Percentiles rank a stretch among this genome's conserved stretches.
Conservation (phyloP, 306 rosid species). For the Cercis canadensis region DNA sequence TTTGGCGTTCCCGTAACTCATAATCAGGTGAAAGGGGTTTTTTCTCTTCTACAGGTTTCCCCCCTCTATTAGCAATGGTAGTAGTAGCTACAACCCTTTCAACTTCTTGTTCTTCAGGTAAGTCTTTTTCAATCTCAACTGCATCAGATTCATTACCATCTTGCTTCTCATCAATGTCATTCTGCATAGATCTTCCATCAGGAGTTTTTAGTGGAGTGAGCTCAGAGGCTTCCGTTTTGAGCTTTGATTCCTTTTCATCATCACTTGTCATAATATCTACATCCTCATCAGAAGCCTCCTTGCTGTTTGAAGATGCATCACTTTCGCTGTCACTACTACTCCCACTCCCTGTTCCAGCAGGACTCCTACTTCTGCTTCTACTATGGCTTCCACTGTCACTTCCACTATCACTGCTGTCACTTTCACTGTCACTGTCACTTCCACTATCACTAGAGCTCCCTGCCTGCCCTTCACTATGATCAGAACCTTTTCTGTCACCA, state of each 20-base stretch:
- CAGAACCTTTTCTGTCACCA: slow-evolving; percentile 72
- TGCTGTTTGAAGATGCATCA: slow-evolving; percentile 87
- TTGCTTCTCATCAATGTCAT: slow-evolving; percentile 66
- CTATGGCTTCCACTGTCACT: slow-evolving; percentile 92
- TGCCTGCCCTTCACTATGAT: slow-evolving; percentile 66
- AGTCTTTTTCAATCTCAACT: slow-evolving; percentile 75
- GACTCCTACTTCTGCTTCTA: slow-evolving; percentile 82
- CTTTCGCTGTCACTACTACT: slow-evolving; percentile 96
- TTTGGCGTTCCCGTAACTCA: slow-evolving; percentile 63
- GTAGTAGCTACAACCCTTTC: slow-evolving; percentile 45
- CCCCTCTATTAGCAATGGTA: slow-evolving; percentile 43
- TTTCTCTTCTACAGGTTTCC: slow-evolving; percentile 47
- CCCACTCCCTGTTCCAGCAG: slow-evolving; percentile 73
- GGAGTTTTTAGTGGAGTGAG: slow-evolving; percentile 59
- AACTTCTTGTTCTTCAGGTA: slow-evolving; percentile 61
- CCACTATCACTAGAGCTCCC: slow-evolving; percentile 87
- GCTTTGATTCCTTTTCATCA: slow-evolving; percentile 86
- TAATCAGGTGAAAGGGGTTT: slow-evolving; percentile 55
- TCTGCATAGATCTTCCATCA: slow-evolving; percentile 56
- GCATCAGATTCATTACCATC: slow-evolving; percentile 68
- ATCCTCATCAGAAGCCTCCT: slow-evolving; percentile 93
- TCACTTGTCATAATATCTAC: slow-evolving; percentile 97
- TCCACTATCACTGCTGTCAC: slow-evolving; percentile 87
- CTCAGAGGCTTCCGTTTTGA: slow-evolving; percentile 56
- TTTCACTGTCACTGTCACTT: slow-evolving; percentile 89